These are phyloP conservation scores for Tylopilus subfusipes DNA, from an alignment of 768 basidiomycete species.

Conservation along the genomic window DNA sequence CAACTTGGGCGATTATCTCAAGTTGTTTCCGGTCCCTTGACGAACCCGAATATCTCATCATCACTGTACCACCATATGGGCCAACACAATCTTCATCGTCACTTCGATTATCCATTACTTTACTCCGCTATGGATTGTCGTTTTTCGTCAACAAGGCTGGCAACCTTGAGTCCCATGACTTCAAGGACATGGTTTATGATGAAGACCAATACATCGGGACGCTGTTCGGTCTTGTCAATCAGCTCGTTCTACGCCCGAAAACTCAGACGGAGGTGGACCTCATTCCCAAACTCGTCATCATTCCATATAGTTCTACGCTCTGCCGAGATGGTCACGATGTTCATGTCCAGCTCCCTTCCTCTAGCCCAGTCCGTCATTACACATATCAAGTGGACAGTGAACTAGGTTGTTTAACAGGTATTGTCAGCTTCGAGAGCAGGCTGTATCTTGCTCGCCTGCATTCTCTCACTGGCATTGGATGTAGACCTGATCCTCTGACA, in stretches of 20 bases:
- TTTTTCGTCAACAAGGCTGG: not conserved
- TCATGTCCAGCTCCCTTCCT: not conserved
- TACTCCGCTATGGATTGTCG: too few relatives aligned
- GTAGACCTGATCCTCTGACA: not conserved
- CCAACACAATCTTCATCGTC: not conserved
- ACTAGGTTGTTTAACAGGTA: not conserved
- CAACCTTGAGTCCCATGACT: not conserved
- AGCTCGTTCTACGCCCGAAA: too few relatives aligned
- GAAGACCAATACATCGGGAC: not conserved
- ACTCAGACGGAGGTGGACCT: not conserved
- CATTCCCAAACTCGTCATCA: not conserved
- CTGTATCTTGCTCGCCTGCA: not conserved
- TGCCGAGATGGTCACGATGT: not conserved
- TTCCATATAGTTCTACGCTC: not conserved
- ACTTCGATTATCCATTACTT: not conserved
- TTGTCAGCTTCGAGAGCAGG: not conserved
- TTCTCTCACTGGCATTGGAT: not conserved
- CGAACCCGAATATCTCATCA: not conserved
- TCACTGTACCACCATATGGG: not conserved
- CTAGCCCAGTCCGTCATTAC: not conserved
- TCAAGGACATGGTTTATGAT: not conserved
- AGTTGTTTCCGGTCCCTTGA: not conserved
- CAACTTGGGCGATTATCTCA: too few relatives aligned
- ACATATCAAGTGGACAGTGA: not conserved
- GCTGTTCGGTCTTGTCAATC: not conserved